phyloP scores from a whole-genome alignment of 352 stramenopile species.

The Elongisporangium senticosum region DNA sequence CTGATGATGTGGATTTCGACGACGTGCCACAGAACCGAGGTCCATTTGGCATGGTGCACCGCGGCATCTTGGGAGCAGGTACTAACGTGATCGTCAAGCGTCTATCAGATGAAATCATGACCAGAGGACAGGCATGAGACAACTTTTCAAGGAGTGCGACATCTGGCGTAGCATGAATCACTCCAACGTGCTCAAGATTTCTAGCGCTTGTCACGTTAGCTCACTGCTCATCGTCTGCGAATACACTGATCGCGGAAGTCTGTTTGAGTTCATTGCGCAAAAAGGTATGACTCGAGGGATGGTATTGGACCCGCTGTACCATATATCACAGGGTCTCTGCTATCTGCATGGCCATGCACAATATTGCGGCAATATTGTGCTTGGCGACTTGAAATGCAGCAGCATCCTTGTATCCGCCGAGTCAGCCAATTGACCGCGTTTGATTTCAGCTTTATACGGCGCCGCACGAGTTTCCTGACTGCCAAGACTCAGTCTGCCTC shows the following conservation, averaged over 20 bases:
- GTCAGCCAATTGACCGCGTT: conserved; percentile 19
- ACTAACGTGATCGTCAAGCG: conserved; percentile 30
- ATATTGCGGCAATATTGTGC: conserved; percentile 39
- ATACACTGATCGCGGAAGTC: conserved; percentile 14
- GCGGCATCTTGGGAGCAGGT: conserved; percentile 11
- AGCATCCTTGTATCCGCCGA: conserved; percentile 17
- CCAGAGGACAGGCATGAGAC: conserved; percentile 1
- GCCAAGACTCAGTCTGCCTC: conserved; percentile 2
- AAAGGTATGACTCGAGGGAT: neutral
- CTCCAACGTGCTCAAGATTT: conserved; percentile 21
- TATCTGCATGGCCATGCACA: conserved; percentile 51
- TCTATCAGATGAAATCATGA: conserved; percentile 8
- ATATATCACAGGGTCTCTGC: conserved; percentile 30
- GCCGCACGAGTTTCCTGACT: neutral
- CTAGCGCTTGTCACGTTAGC: conserved; percentile 24
- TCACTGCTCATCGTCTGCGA: conserved; percentile 20
- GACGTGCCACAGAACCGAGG: neutral
- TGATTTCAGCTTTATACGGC: conserved; percentile 8
- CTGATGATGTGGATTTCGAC: conserved; percentile 13
- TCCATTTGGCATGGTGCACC: conserved; percentile 17
- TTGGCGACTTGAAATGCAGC: conserved; percentile 70
- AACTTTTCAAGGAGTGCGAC: conserved; percentile 19
- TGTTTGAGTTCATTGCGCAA: conserved; percentile 9
- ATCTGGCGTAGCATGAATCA: conserved; percentile 22
- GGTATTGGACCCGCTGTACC: conserved; percentile 18